These are phyloP conservation scores for Haplosporangium sp. DNA, from an alignment of 371 early-diverging fungal genomes.

Conservation along the genomic window DNA sequence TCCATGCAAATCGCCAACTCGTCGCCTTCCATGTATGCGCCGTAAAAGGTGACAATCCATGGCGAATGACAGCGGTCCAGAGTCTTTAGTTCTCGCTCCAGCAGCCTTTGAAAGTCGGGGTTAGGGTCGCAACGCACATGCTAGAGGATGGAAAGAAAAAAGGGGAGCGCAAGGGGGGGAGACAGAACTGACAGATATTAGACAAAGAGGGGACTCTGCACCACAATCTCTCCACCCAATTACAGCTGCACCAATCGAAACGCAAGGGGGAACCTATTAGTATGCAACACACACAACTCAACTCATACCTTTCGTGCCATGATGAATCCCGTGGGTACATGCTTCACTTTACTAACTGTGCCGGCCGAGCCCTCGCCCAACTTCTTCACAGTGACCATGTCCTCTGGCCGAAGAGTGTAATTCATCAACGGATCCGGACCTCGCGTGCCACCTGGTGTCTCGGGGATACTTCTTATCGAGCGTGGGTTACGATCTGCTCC, in stretches of 20 bases:
- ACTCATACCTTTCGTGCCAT: constrained; percentile 92
- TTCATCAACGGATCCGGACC: constrained; percentile 39
- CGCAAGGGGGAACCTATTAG: constrained; percentile 22
- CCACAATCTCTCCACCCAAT: too few species aligned
- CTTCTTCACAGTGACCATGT: constrained; percentile 35
- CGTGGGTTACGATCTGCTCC: constrained; percentile 33
- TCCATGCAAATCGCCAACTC: constrained; percentile 97
- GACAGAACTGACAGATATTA: neutral
- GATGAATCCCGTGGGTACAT: constrained; percentile 78
- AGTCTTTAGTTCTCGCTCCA: constrained; percentile 91
- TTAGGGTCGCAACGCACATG: constrained; percentile 74
- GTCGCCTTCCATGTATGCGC: constrained; percentile 91
- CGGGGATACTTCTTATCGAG: constrained; percentile 43
- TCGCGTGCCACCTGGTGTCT: constrained; percentile 38
- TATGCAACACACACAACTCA: neutral
- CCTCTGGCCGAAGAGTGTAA: constrained; percentile 39
- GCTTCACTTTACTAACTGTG: constrained; percentile 86
- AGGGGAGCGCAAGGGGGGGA: constrained; percentile 6
- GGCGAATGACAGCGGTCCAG: constrained; percentile 90
- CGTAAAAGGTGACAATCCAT: constrained; percentile 94
- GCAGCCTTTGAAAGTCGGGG: constrained; percentile 81
- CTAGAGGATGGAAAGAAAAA: constrained; percentile 44
- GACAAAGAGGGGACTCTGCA: too few species aligned
- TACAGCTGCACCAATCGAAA: constrained; percentile 29
- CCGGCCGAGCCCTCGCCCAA: constrained; percentile 96